A percentile compares a stretch with the other conserved stretches of the same genome.
These are phyloP conservation scores for Pleurotus sapidus DNA, from an alignment of 768 basidiomycete species.

Conservation along the genomic window DNA sequence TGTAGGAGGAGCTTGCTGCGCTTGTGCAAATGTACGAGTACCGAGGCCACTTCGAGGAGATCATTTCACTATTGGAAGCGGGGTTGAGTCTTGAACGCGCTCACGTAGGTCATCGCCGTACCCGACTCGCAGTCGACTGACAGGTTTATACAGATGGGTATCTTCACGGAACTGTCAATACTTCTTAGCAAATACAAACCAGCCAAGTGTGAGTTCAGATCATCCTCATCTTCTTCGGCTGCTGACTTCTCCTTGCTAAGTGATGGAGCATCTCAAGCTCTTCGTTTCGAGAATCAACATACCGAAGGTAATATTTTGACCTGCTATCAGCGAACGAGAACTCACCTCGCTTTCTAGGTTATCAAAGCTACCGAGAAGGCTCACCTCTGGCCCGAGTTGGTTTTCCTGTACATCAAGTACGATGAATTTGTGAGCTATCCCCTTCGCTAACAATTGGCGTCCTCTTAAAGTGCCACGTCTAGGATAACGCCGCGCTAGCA, in stretches of 20 bases:
- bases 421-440: slow-evolving; percentile 76
- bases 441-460: not conserved
- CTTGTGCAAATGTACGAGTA: slow-evolving; percentile 85
- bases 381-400: slow-evolving; percentile 97
- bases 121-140: too few species aligned
- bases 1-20: slow-evolving; percentile 72
- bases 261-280: slow-evolving; percentile 98
- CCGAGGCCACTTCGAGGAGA: slow-evolving; percentile 91
- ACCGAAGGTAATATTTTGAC: slow-evolving; percentile 63
- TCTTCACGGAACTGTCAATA: slow-evolving; percentile 93
- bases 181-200: slow-evolving; percentile 95
- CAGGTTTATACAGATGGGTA: slow-evolving; percentile 61
- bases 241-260: slow-evolving; percentile 33
- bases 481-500: slow-evolving; percentile 96
- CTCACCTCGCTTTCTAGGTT: slow-evolving; percentile 43
- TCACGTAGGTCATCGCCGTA: slow-evolving; percentile 34
- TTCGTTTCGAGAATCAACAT: slow-evolving; percentile 97
- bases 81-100: slow-evolving; percentile 96
- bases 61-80: slow-evolving; percentile 88
- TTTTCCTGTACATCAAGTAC: slow-evolving; percentile 98
- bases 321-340: not conserved
- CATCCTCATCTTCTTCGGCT: slow-evolving; percentile 1
- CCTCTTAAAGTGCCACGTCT: slow-evolving; percentile 6
- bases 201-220: slow-evolving; percentile 67
- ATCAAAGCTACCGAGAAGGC: slow-evolving; percentile 95